A percentile compares a stretch with the other conserved stretches of the same genome.
Evolutionary conservation across 768 basidiomycete genomes (phyloP).

Genomic region (Suillus brevipes): DNA sequence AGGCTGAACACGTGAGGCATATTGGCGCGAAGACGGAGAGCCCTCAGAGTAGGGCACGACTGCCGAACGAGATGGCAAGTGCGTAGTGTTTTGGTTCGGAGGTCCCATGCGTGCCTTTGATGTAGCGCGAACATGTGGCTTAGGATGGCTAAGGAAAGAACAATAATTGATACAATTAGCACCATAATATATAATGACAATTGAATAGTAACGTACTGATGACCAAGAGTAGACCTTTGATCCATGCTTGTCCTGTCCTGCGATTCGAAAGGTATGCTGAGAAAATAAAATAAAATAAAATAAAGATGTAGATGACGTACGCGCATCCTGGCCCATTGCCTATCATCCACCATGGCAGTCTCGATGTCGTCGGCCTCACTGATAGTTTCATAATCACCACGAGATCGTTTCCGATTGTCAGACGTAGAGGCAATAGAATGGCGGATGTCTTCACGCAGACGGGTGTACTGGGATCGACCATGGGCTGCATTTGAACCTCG

Average conservation of each 20-base stretch:
- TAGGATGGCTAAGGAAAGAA: background rate
- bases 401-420: no score
- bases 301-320: background rate
- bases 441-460: no score
- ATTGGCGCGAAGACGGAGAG: background rate
- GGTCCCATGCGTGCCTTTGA: background rate
- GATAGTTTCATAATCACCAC: background rate
- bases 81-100: background rate
- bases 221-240: no score
- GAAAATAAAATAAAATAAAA: background rate
- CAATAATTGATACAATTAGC: no score
- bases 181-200: no score
- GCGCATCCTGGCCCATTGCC: background rate
- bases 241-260: no score
- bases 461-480: no score
- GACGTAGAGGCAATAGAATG: no score
- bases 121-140: background rate
- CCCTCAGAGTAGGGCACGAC: background rate
- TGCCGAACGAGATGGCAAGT: background rate
- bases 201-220: no score
- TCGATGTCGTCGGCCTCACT: background rate
- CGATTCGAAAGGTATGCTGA: background rate
- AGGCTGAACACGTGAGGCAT: background rate
- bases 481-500: no score
- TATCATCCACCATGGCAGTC: background rate